These are phyloP conservation scores for Pelargonium myrrhifolium DNA, from an alignment of 441 rosid genomes.

Conservation along the genomic window DNA sequence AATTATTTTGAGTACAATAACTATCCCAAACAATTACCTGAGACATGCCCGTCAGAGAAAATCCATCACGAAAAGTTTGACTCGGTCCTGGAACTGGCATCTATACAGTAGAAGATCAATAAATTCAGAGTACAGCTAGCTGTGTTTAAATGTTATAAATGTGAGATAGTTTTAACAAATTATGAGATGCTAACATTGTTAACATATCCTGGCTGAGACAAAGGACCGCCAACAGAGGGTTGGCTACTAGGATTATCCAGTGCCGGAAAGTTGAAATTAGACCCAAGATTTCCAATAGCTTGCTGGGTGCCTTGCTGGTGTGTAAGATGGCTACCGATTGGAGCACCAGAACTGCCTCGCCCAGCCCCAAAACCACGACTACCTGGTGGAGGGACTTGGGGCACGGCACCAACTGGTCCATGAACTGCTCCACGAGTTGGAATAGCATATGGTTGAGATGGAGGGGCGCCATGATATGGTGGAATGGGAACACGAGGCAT, in stretches of 20 bases:
- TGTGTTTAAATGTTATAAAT: constrained; percentile 8
- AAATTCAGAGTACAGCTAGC: not conserved
- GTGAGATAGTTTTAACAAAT: not conserved
- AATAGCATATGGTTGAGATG: constrained; percentile 89
- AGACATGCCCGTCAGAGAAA: constrained; percentile 94
- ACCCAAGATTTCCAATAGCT: constrained; percentile 72
- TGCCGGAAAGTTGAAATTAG: constrained; percentile 57
- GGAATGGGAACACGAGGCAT: constrained; percentile 76
- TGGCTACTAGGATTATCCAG: constrained; percentile 84
- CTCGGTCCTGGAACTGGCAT: constrained; percentile 73
- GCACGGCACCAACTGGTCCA: constrained; percentile 92
- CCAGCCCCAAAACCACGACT: constrained; percentile 88
- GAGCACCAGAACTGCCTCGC: constrained; percentile 60
- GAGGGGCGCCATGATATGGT: constrained; percentile 71
- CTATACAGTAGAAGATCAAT: constrained; percentile 20
- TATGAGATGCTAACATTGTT: constrained; percentile 35
- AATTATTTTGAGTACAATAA: not conserved
- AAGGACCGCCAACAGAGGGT: constrained; percentile 84
- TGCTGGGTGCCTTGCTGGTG: constrained; percentile 82
- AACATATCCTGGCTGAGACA: constrained; percentile 92
- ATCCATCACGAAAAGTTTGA: constrained; percentile 96
- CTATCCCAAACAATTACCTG: constrained; percentile 43
- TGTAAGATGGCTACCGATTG: constrained; percentile 79
- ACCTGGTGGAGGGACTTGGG: constrained; percentile 86
- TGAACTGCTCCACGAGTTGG: constrained; percentile 81